Conservation (phyloP, 163 green algal species). For the Chloroidium sp. region DNA sequence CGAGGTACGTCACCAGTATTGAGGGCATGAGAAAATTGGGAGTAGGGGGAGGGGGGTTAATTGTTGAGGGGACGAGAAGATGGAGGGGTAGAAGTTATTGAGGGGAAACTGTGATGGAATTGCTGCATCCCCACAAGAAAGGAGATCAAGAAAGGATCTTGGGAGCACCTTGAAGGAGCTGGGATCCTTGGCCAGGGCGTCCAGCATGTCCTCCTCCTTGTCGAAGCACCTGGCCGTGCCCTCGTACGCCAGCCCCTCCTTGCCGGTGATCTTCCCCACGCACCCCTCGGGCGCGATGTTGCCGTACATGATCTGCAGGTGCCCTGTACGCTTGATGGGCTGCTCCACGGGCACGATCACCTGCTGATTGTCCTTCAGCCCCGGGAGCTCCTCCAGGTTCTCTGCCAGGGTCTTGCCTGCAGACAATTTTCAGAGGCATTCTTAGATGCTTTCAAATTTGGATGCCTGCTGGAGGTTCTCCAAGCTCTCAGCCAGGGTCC, state of each 20-base stretch:
- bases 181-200: conserved; percentile 64
- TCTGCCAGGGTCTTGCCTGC: conserved; percentile 87
- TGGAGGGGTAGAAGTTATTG: too few relatives aligned
- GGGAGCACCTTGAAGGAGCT: conserved; percentile 52
- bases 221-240: conserved; percentile 70
- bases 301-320: conserved; percentile 91
- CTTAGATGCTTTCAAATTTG: too few relatives aligned
- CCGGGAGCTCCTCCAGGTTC: conserved; percentile 79
- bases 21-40: too few relatives aligned
- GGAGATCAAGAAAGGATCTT: too few relatives aligned
- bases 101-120: too few relatives aligned
- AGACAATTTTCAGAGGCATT: neutral
- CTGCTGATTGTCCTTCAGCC: conserved; percentile 75
- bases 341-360: conserved; percentile 85
- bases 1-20: too few relatives aligned
- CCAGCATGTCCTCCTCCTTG: conserved; percentile 93
- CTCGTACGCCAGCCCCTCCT: conserved; percentile 91
- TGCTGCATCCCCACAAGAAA: too few relatives aligned
- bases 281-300: conserved; percentile 91
- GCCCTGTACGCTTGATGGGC: conserved; percentile 86
- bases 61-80: too few relatives aligned
- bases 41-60: too few relatives aligned
- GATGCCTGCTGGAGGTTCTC: too few relatives aligned
- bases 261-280: conserved; percentile 98
- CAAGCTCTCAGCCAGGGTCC: too few relatives aligned